Evolutionary conservation across 768 basidiomycete genomes (phyloP).

Genomic region (Lyophyllum atratum): DNA sequence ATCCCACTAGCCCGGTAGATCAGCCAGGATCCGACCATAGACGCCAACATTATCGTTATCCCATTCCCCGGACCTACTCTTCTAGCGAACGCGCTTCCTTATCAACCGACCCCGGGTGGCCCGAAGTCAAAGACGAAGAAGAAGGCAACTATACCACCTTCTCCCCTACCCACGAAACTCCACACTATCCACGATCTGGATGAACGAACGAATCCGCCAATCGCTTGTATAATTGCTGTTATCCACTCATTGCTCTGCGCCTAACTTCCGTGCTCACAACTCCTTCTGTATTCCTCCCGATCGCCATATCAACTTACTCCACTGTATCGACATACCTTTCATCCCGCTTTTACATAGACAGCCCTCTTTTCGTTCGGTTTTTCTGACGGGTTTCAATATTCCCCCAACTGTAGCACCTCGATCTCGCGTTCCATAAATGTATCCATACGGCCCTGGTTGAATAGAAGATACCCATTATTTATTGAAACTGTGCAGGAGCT

Average conservation of each 20-base stretch:
- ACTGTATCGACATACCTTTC: conserved; percentile 18
- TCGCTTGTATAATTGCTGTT: background rate
- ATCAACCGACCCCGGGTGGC: conserved; percentile 15
- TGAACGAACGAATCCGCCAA: background rate
- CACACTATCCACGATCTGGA: conserved; percentile 23
- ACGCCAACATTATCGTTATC: conserved; percentile 37
- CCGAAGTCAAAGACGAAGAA: conserved; percentile 31
- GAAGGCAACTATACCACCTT: conserved; percentile 22
- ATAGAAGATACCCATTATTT: conserved; percentile 4
- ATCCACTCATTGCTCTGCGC: background rate
- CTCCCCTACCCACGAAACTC: conserved; percentile 22
- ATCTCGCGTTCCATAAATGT: conserved; percentile 18
- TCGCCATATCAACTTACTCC: conserved; percentile 2
- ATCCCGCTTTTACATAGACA: conserved; percentile 14
- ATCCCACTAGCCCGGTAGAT: conserved; percentile 36
- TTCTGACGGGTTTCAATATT: conserved; percentile 3
- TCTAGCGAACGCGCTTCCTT: conserved; percentile 14
- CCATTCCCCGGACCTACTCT: conserved; percentile 27
- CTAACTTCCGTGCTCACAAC: background rate
- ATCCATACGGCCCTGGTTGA: conserved; percentile 16
- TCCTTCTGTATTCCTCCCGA: conserved; percentile 8
- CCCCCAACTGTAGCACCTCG: conserved; percentile 17
- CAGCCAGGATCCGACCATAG: conserved; percentile 28
- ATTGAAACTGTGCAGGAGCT: background rate
- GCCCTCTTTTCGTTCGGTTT: conserved; percentile 5